Evolutionary conservation across 2,329 filamentous ascomycete species (phyloP), one percentile per base, ranked within the genome.

Genomic region (Bipolaris oryzae): DNA sequence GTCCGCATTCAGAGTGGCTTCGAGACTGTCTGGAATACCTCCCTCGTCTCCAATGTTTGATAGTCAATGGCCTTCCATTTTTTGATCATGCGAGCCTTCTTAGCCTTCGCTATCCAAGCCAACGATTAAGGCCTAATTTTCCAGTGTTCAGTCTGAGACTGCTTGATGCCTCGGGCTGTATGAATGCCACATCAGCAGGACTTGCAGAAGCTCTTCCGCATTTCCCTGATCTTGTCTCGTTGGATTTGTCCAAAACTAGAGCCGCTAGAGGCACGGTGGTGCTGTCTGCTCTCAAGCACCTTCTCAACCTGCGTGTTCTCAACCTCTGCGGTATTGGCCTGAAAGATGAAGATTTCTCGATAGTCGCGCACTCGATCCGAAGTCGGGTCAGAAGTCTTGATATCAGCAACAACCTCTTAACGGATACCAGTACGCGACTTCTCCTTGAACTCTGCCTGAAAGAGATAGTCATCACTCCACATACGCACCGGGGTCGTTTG

Each of bases 51-150:
- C 85, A 87, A 62, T 85, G 82, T 1, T 73, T 88, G 46, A 80
- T 87, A 55, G 84, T 87, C 10, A 81, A 84, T 15, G 80, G 79
- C 28, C 71, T 87, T 45, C 84, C 85, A 0, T 87, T 87, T 67
- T 87, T 88, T 64, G 85, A 88, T 54, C 84, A 88, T 67, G 80
- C 81, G 57, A 79, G 84, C 16, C 78, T 87, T 51, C 74, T 80
- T 54, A 82, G 80, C 2, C 66, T 87, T 52, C 79, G 76, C 50
- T 67, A 74, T 50, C 59, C 69, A 37, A 76, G 70, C 58, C 42
- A 58, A 11, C 68, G 64, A 60, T 66, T 68, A 55, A 66, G 55
- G 16, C 57, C 63, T 55, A 63, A 69, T 34, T 73, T 74, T 31
- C 77, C 77, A 10, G 68, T 67, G 1, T 79, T 84, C 62, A 78